Conservation (phyloP, 2,329 filamentous ascomycete species). For the Penicillium concentricum region DNA sequence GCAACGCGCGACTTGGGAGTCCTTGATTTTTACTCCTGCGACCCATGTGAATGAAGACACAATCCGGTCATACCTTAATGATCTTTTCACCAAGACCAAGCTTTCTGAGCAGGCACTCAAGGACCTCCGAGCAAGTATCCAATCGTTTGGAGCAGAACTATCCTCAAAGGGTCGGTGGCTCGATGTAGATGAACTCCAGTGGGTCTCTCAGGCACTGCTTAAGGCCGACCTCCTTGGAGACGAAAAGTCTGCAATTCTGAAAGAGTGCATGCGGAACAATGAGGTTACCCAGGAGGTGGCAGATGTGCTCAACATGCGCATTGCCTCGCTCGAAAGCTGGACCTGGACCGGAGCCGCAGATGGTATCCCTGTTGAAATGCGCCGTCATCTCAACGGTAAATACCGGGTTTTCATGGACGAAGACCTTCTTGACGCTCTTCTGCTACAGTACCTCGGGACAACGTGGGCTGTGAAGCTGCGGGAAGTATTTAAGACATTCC, state of each 20-base stretch:
- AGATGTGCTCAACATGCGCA: constrained; percentile 59
- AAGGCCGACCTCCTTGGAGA: constrained; percentile 52
- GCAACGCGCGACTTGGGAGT: constrained; percentile 56
- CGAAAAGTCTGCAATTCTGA: constrained; percentile 51
- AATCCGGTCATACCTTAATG: constrained; percentile 52
- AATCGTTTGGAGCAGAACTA: constrained; percentile 36
- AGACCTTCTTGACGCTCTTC: constrained; percentile 56
- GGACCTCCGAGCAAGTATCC: constrained; percentile 41
- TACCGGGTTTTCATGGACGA: constrained; percentile 62
- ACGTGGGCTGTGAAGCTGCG: constrained; percentile 53
- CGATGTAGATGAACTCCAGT: constrained; percentile 42
- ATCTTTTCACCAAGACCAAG: constrained; percentile 50
- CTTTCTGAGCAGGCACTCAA: constrained; percentile 45
- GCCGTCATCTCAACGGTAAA: constrained; percentile 56
- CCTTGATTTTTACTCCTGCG: constrained; percentile 51
- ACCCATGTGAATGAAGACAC: constrained; percentile 46
- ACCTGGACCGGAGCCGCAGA: constrained; percentile 45
- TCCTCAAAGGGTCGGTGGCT: constrained; percentile 40
- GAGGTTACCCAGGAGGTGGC: constrained; percentile 54
- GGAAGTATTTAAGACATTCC: constrained; percentile 38
- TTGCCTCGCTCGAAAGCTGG: constrained; percentile 53
- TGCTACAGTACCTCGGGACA: constrained; percentile 56
- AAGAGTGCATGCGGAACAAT: constrained; percentile 51
- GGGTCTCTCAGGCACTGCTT: constrained; percentile 51
- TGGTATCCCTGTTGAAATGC: constrained; percentile 50